phyloP scores from a whole-genome alignment of 2,329 filamentous ascomycete genomes.

The Ophiostoma populinum region DNA sequence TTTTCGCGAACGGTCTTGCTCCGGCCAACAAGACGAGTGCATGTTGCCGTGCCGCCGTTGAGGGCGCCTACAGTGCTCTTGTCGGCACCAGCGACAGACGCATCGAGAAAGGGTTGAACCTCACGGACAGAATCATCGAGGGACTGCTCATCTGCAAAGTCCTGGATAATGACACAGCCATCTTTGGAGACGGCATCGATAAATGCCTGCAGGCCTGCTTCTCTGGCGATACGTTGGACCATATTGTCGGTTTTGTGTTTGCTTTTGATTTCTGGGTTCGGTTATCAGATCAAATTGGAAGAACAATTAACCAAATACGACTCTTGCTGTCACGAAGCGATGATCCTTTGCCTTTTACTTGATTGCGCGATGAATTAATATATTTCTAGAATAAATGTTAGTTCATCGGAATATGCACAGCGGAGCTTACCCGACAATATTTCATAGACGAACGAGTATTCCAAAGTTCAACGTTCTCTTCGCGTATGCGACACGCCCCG shows the following conservation, averaged over 20 bases:
- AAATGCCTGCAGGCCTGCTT: background rate
- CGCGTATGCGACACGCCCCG: too few species aligned
- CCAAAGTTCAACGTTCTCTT: too few species aligned
- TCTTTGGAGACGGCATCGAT: background rate
- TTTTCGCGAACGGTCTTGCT: conserved; percentile 1
- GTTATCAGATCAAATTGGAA: background rate
- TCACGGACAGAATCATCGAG: background rate
- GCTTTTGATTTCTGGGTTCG: background rate
- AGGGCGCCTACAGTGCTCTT: background rate
- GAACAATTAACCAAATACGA: background rate
- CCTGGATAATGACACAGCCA: conserved; percentile 1
- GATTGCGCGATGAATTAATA: too few species aligned
- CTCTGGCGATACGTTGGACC: background rate
- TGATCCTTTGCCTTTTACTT: too few species aligned
- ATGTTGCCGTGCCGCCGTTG: background rate
- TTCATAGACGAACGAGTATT: too few species aligned
- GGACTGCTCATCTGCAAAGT: background rate
- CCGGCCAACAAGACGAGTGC: background rate
- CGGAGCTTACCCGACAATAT: too few species aligned
- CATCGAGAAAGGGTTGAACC: background rate
- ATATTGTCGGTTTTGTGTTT: background rate
- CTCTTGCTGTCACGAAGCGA: too few species aligned
- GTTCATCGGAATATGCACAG: too few species aligned
- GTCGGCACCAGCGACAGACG: background rate
- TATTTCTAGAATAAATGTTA: too few species aligned